Base-by-base conservation (phyloP, 371 early-diverging fungal genomes). In the Mucor mucedo region DNA sequence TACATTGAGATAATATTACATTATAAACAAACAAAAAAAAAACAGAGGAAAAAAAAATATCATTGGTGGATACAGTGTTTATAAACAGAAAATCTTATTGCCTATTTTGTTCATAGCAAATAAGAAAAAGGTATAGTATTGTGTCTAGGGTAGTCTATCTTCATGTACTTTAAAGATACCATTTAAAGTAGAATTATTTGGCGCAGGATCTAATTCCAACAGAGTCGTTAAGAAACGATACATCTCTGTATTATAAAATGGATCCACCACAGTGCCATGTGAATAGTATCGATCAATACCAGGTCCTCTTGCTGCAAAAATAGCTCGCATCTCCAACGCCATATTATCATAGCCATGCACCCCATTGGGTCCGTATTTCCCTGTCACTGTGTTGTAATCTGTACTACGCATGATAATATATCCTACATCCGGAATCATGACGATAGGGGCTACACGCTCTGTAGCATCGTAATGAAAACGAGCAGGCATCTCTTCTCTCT, bases 341-440 rank as follows among this genome's bases (percentile, higher is more conserved):
- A 80, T 55, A 69, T 91, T 87, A 68, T 95, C 91, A 76, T 93
- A 96, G 0, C 96, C 96, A 71, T 96, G 96, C n/a, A 84, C 82
- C 2, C 95, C 96, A 21, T 35, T 42, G 2, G 76, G 70, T 10
- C 41, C 28, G 45, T 57, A 52, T 13, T 28, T 39, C 16, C 48
- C 47, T 9, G 38, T 29, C 28, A 28, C 57, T 7, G 38, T 21
- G 9, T 58, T 16, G 27, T 32, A 45, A 41, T 62, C 62, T 7
- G 62, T 62, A 13, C 60, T 65, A 27, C 45, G 44, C 28, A 70
- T 61, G 38, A 82, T 71, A 14, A 72, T 66, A 66, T 87, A 79
- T 1, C 87, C 91, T 3, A 81, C 61, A 52, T 91, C 87, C 2
- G 93, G 90, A 9, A 95, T 68, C 6, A 87, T 73, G 0, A 89